Conservation (phyloP, 2,329 filamentous ascomycete genomes). For the Ascochyta clinopodiicola region DNA sequence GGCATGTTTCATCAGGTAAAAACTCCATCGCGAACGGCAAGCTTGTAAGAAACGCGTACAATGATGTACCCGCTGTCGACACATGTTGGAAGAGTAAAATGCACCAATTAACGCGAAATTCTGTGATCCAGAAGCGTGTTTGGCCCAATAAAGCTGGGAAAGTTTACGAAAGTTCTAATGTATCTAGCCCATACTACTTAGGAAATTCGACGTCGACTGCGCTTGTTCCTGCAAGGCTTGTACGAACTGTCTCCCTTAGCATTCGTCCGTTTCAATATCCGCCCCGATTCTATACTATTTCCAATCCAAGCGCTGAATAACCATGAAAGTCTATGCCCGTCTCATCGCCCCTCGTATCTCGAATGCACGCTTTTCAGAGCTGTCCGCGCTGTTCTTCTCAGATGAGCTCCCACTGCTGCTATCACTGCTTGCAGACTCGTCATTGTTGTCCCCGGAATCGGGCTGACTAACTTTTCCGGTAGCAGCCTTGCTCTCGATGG, state of each 20-base stretch:
- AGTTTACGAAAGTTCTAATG: too few relatives aligned
- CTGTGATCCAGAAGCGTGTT: too few relatives aligned
- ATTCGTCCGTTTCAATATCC: neutral
- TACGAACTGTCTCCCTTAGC: neutral
- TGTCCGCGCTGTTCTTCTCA: neutral
- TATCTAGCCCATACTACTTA: too few relatives aligned
- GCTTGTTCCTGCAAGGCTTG: too few relatives aligned
- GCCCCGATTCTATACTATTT: neutral
- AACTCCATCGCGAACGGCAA: too few relatives aligned
- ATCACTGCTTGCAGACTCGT: neutral
- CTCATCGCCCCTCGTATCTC: neutral
- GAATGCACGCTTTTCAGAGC: constrained; percentile 1
- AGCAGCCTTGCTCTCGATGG: neutral
- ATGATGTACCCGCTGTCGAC: too few relatives aligned
- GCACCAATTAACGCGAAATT: too few relatives aligned
- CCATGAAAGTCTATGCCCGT: neutral
- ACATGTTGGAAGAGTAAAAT: too few relatives aligned
- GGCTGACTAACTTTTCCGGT: neutral
- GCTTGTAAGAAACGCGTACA: too few relatives aligned
- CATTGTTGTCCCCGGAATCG: neutral
- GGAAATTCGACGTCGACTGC: too few relatives aligned
- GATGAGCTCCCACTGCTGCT: neutral
- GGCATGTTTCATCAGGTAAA: too few relatives aligned
- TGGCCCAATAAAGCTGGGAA: too few relatives aligned
- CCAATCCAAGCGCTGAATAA: neutral